phyloP scores from a whole-genome alignment of 2,329 filamentous ascomycete species.

The Pestalotiopsis sp. region DNA sequence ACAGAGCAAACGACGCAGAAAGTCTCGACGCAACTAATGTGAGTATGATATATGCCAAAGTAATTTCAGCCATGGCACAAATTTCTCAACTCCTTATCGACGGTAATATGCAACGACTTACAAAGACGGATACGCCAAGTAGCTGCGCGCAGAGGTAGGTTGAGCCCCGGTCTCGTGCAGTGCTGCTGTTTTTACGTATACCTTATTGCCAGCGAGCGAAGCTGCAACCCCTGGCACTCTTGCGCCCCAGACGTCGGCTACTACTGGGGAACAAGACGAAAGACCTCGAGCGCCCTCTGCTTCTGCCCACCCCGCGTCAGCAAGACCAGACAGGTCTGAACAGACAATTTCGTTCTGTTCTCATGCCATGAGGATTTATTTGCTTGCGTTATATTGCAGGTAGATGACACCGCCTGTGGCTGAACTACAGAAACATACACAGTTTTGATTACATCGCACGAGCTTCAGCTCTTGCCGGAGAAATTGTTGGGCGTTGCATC shows the following conservation, averaged over 20 bases:
- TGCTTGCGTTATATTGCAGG: background rate
- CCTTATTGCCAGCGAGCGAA: background rate
- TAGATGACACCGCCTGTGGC: background rate
- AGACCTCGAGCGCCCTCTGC: background rate
- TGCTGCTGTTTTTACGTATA: conserved; percentile 15
- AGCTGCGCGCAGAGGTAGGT: conserved; percentile 6
- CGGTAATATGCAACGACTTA: conserved; percentile 8
- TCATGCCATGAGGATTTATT: too few species aligned
- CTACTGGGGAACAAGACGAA: background rate
- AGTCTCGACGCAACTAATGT: background rate
- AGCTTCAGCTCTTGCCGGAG: background rate
- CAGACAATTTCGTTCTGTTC: too few species aligned
- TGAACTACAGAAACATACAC: background rate
- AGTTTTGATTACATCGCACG: background rate
- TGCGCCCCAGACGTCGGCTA: background rate
- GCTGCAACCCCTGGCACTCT: background rate
- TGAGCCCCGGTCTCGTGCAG: conserved; percentile 16
- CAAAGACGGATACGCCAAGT: background rate
- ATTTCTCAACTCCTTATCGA: background rate
- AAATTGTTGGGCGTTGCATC: background rate
- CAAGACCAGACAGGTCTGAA: too few species aligned
- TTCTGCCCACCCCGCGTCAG: background rate
- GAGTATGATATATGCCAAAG: background rate
- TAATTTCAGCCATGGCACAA: background rate
- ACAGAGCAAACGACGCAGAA: conserved; percentile 2